Evolutionary conservation across 2,329 filamentous ascomycete genomes (phyloP).

Genomic region (Epichloe glyceriae): DNA sequence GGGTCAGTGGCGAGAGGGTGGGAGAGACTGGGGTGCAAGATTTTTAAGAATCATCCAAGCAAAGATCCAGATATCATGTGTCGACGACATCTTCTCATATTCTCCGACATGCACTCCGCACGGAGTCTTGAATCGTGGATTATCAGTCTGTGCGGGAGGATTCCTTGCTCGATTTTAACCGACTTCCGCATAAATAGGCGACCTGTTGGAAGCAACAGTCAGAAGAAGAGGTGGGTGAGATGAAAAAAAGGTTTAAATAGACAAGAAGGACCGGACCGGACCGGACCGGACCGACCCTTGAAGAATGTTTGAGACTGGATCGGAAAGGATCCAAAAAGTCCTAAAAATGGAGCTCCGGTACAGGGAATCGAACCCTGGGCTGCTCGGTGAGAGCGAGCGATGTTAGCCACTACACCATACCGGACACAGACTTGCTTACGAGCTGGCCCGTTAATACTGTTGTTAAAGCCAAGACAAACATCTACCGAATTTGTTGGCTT

Average conservation of each 20-base stretch:
- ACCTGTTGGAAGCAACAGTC: too few species aligned
- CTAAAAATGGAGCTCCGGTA: conserved; percentile 15
- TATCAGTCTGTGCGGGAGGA: not conserved
- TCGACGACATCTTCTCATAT: not conserved
- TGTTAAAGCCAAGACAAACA: not conserved
- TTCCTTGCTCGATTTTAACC: too few species aligned
- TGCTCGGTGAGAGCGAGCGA: conserved; percentile 25
- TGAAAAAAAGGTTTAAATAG: conserved; percentile 8
- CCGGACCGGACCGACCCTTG: not conserved
- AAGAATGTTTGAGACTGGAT: not conserved
- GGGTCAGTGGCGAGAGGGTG: conserved; percentile 33
- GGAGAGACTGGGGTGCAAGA: conserved; percentile 64
- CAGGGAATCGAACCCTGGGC: conserved; percentile 24
- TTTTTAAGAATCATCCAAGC: conserved; percentile 35
- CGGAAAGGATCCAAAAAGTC: not conserved
- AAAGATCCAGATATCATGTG: not conserved
- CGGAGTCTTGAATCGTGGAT: not conserved
- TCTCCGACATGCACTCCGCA: not conserved
- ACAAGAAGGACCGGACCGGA: not conserved
- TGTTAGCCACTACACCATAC: conserved; percentile 25
- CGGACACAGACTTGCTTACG: conserved; percentile 17
- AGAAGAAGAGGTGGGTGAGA: too few species aligned
- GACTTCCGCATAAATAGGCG: too few species aligned
- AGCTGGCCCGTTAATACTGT: rapidly evolving
- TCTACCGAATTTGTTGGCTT: conserved; percentile 12